phyloP scores from a whole-genome alignment of 305 asterid genomes.

The Solanum hybrid region DNA sequence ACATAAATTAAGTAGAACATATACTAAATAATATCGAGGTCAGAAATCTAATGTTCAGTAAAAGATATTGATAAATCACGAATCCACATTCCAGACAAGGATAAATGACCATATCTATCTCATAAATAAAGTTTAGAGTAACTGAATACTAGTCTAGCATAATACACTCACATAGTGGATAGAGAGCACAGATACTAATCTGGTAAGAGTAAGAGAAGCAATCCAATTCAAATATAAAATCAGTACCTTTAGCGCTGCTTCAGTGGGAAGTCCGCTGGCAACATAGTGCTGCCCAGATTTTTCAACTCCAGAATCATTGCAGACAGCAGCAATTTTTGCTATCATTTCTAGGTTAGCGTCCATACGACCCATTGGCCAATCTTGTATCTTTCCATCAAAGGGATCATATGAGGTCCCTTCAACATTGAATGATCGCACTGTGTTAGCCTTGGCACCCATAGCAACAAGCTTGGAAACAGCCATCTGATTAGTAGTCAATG shows the following conservation, averaged over 20 bases:
- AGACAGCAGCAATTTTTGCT: slow-evolving; percentile 74
- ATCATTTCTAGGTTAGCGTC: slow-evolving; percentile 73
- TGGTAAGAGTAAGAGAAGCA: not conserved
- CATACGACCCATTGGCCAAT: slow-evolving; percentile 55
- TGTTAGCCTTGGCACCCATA: slow-evolving; percentile 45
- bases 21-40: not conserved
- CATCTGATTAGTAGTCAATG: slow-evolving; percentile 96
- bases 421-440: slow-evolving; percentile 52
- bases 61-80: not conserved
- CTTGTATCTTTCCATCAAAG: slow-evolving; percentile 63
- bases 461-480: slow-evolving; percentile 84
- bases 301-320: slow-evolving; percentile 83
- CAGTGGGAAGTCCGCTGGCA: slow-evolving; percentile 83
- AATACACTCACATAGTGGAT: not conserved
- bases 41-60: not conserved
- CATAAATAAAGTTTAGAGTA: not conserved
- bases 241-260: slow-evolving; percentile 82
- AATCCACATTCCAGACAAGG: not conserved
- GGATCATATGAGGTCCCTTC: slow-evolving; percentile 84
- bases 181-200: not conserved
- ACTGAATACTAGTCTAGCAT: not conserved
- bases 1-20: not conserved
- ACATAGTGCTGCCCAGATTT: slow-evolving; percentile 49
- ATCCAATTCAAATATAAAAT: not conserved
- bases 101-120: not conserved